A percentile compares a stretch with the other conserved stretches of the same genome.
Evolutionary conservation across 179 eudicot genomes (phyloP).

Genomic region (Patellifolia procumbens): DNA sequence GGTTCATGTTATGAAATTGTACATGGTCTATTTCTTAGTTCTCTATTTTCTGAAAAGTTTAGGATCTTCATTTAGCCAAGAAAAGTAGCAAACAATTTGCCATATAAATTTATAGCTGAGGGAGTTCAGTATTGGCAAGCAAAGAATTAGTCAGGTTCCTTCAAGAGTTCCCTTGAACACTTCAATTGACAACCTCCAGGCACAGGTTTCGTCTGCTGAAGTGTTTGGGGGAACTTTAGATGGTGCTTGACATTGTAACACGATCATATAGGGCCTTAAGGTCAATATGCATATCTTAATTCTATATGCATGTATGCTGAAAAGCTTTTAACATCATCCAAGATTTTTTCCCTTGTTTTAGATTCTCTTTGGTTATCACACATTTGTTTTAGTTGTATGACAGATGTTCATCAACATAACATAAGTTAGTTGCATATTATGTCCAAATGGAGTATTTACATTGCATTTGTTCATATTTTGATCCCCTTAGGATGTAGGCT

Average conservation of each 20-base stretch:
- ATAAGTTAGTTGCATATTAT: no score
- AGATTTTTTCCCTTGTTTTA: no score
- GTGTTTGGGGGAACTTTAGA: conserved; percentile 43
- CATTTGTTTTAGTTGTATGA: no score
- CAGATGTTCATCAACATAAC: no score
- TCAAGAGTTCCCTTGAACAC: conserved; percentile 32
- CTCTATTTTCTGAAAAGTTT: background rate
- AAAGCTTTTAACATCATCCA: no score
- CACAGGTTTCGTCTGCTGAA: conserved; percentile 16
- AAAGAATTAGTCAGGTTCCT: conserved; percentile 14
- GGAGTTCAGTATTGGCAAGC: background rate
- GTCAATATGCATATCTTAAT: no score
- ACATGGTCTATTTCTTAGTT: background rate
- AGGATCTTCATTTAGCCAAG: background rate
- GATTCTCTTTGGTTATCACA: no score
- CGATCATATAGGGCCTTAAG: no score
- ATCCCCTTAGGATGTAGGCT: no score
- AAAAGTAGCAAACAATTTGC: background rate
- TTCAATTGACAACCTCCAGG: conserved; percentile 16
- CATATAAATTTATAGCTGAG: background rate
- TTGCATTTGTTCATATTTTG: no score
- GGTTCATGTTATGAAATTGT: background rate
- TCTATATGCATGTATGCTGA: no score
- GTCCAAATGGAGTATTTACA: no score
- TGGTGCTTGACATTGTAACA: background rate